Evolutionary conservation across 2,329 filamentous ascomycete genomes (phyloP), one percentile per base, ranked within the genome.

Genomic region (Simplicillium sp.): DNA sequence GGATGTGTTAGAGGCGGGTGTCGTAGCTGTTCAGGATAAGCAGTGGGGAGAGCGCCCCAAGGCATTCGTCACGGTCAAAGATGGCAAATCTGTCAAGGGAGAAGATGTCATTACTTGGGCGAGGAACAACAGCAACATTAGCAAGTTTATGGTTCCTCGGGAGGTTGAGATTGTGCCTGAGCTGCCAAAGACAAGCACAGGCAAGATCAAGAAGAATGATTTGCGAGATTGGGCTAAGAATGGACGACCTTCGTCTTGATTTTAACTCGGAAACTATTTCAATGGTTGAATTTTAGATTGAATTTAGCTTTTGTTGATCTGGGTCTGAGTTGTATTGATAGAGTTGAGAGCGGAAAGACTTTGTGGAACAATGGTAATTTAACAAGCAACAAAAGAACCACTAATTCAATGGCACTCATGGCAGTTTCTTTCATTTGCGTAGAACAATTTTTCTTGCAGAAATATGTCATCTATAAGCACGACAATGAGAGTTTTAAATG

Each of bases 1-100:
- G 0, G 80, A 87, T 49, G 78, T 98, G 31, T 76, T 98, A 17
- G 92, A 98, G 66, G 89, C 84, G 1, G 92, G 87, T 31, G 89
- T 96, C 28, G 87, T 96, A 5, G 85, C 86, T 1, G 82, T 97
- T 1, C 72, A 82, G 0, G 89, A 97, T 59, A 81, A 80, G 31
- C 86, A 94, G 57, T 98, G 90, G 89, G 92, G 92, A 17, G 92
- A 98, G 65, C 68, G 87, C n/a, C 90, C 92, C 11, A 95, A 95
- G 65, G 92, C 90, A 0, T 98, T 87, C 56, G 67, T 97, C 44
- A 97, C 92, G 0, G 70, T 88, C 28, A 85, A 87, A 56, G 61
- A 75, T 34, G 82, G 78, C n/a, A 76, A 73, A 53, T 44, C 39
- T 3, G 39, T 64, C 13, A 46, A 44, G 4, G 60, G 59, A 5